Base-by-base conservation (phyloP, 495 filamentous ascomycete species). In the Lentithecium fluviatile region DNA sequence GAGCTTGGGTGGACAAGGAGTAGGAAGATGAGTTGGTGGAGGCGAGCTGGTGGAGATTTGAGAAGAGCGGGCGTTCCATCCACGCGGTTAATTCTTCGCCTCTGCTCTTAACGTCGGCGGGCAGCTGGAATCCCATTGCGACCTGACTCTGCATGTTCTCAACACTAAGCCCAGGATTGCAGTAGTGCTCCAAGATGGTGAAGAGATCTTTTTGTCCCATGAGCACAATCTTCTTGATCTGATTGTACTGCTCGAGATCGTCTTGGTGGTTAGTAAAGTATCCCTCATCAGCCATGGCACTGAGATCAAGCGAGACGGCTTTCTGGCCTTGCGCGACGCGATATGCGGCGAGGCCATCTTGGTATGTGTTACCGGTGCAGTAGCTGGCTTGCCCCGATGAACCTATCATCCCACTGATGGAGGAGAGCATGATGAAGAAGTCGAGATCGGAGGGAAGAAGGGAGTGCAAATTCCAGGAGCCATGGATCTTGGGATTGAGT, bases 391-490 rank as follows among this genome's bases (percentile, higher is more conserved):
- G 64, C 1, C 53, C 60, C 1, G 8, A 23, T 0, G 52, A 26
- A 12, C 64, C 64, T 34, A 67, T 49, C 15, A 64, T 32, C n/a
- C 55, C 60, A 21, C 38, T 19, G 23, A 65, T 29, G 32, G 52
- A 58, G 5, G 64, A 64, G 7, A 67, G 46, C 25, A 62, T 7
- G 7, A 54, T 43, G 55, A 67, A 67, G 55, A 67, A 67, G 47
- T 67, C 64, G 8, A 67, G 60, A 24, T 42, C 20, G 2, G 10
- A 12, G 11, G 26, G 25, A 3, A 59, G 48, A 37, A 17, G 19
- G 4, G 3, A 2, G 26, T 61, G 58, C 20, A 61, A 23, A 37
- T 54, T 54, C 58, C 58, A 61, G 8, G 58, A 53, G 2, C 37
- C 51, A n/a, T 17, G 8, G 54, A 46, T 23, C 42, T 57, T 57